Evolutionary conservation across 2,329 filamentous ascomycete genomes (phyloP).

Genomic region (Ilyonectria destructans): DNA sequence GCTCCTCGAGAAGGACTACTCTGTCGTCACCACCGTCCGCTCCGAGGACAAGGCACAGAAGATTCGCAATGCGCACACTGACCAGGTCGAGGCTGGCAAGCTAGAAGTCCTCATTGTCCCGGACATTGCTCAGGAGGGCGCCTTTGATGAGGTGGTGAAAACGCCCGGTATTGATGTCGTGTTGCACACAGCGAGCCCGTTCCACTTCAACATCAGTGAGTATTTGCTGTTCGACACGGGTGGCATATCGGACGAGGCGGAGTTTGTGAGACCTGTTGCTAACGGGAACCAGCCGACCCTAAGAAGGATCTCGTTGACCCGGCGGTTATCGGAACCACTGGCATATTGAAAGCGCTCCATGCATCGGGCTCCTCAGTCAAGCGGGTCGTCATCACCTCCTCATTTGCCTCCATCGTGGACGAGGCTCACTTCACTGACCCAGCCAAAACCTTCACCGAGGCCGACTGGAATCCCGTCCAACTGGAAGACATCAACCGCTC

Average conservation of each 20-base stretch:
- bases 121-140: constrained; percentile 81
- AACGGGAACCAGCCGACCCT: constrained; percentile 58
- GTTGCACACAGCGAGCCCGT: constrained; percentile 74
- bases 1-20: constrained; percentile 66
- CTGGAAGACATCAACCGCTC: constrained; percentile 60
- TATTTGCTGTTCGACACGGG: background rate
- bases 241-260: background rate
- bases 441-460: constrained; percentile 61
- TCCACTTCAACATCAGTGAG: constrained; percentile 68
- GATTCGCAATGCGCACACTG: constrained; percentile 64
- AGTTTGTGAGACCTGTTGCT: background rate
- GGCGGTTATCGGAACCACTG: constrained; percentile 74
- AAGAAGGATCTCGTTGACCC: constrained; percentile 71
- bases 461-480: constrained; percentile 69
- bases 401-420: constrained; percentile 69
- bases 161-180: constrained; percentile 69
- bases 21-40: constrained; percentile 71
- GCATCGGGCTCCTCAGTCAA: constrained; percentile 73
- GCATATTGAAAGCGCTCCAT: constrained; percentile 81
- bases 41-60: constrained; percentile 68
- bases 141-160: constrained; percentile 78
- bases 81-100: constrained; percentile 58
- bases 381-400: constrained; percentile 77
- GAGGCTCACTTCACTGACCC: constrained; percentile 57
- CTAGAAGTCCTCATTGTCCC: constrained; percentile 76